Percentiles rank a stretch among this genome's conserved stretches.
These are phyloP conservation scores for Rubia tinctorum DNA, from an alignment of 305 asterid species.

Conservation along the genomic window DNA sequence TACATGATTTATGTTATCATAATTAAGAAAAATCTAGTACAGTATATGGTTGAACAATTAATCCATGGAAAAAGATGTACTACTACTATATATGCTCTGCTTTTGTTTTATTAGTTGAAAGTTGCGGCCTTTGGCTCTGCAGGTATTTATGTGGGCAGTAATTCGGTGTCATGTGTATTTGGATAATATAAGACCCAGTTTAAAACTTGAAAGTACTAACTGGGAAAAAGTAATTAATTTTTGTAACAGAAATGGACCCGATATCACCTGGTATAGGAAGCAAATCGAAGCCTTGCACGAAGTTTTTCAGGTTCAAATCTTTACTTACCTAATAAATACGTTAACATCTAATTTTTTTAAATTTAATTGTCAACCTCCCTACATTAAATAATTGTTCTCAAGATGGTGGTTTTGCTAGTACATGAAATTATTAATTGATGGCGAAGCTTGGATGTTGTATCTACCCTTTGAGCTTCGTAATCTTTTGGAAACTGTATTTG, in stretches of 20 bases:
- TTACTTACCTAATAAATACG: constrained; percentile 46
- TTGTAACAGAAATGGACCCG: constrained; percentile 90
- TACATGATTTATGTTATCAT: neutral
- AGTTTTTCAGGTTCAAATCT: constrained; percentile 99
- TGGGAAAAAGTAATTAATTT: constrained; percentile 73
- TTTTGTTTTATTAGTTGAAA: neutral
- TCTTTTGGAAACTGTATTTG: neutral
- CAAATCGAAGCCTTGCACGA: constrained; percentile 99
- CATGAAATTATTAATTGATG: constrained; percentile 1
- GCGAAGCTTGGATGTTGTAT: neutral
- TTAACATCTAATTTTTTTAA: constrained; percentile 4
- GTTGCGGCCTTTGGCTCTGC: neutral
- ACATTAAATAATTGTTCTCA: constrained; percentile 2
- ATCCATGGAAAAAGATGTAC: neutral
- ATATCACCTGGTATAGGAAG: constrained; percentile 96
- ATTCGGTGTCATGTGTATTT: constrained; percentile 11
- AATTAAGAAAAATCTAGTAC: neutral
- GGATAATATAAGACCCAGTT: constrained; percentile 22
- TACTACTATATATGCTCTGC: neutral
- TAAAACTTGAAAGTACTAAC: constrained; percentile 39
- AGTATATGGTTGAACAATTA: neutral
- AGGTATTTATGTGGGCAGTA: constrained; percentile 17
- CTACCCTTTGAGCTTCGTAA: neutral
- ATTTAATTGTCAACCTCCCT: neutral
- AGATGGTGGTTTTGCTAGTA: constrained; percentile 2